A percentile compares a stretch with the other conserved stretches of the same genome.
phyloP scores from a whole-genome alignment of 352 stramenopile species.

The Pythium chondricola region DNA sequence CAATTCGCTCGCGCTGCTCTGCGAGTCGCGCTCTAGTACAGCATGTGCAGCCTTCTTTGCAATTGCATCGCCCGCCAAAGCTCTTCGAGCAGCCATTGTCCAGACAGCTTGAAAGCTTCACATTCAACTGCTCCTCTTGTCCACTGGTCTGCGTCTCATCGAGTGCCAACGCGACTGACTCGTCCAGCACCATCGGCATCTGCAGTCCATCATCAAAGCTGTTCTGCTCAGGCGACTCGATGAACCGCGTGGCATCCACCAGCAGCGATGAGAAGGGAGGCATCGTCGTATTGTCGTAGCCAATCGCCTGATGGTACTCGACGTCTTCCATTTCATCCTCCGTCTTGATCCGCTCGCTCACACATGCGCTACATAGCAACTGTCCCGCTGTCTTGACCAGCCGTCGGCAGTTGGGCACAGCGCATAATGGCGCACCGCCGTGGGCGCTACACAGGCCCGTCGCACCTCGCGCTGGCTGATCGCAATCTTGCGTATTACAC shows the following conservation, averaged over 20 bases:
- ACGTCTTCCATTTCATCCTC: not conserved
- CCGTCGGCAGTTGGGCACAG: conserved; percentile 44
- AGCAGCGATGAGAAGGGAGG: too few relatives aligned
- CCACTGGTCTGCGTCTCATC: not conserved
- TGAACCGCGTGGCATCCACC: too few relatives aligned
- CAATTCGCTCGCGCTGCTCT: too few relatives aligned
- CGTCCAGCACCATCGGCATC: not conserved
- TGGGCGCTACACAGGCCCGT: conserved; percentile 63
- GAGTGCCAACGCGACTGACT: not conserved
- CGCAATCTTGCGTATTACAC: conserved; percentile 45
- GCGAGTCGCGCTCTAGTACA: conserved; percentile 6
- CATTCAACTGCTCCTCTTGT: not conserved
- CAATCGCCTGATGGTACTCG: too few relatives aligned
- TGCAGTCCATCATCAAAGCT: too few relatives aligned
- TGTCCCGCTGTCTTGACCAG: conserved; percentile 44
- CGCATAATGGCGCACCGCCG: conserved; percentile 53
- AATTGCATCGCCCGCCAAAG: conserved; percentile 64
- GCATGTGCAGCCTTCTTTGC: conserved; percentile 41
- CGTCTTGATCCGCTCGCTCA: conserved; percentile 14
- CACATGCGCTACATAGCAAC: conserved; percentile 36
- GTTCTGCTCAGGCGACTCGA: too few relatives aligned
- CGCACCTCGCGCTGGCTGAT: conserved; percentile 45
- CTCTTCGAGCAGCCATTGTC: conserved; percentile 61
- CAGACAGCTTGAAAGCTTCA: conserved; percentile 41
- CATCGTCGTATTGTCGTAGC: too few relatives aligned